Percentiles rank a stretch among this genome's conserved stretches.
phyloP scores from a whole-genome alignment of 108 stramenopile genomes.

The Skeletonema grethae region DNA sequence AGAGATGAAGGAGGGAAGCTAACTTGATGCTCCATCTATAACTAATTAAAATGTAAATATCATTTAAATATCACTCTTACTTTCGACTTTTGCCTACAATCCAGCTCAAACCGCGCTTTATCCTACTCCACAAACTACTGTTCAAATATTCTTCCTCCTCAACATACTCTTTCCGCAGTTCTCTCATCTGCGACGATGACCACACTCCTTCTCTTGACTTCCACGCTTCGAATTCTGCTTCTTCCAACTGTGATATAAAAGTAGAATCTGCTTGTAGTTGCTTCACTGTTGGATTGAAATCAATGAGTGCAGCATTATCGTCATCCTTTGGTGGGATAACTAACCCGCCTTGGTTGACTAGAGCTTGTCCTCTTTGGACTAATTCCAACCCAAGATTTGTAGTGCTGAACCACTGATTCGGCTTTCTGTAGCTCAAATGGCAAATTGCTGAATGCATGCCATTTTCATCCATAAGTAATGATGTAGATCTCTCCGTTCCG shows the following conservation, averaged over 20 bases:
- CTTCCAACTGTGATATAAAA: slow-evolving; percentile 62
- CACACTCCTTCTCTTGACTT: slow-evolving; percentile 68
- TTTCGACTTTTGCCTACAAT: neutral
- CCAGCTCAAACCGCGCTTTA: neutral
- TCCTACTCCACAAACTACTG: neutral
- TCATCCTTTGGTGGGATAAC: slow-evolving; percentile 9
- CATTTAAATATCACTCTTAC: neutral
- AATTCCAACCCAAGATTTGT: slow-evolving; percentile 42
- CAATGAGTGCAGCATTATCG: slow-evolving; percentile 17
- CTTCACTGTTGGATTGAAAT: slow-evolving; percentile 57
- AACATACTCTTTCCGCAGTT: slow-evolving; percentile 47
- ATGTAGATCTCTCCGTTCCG: neutral
- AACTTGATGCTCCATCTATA: too few relatives aligned
- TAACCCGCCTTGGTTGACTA: slow-evolving; percentile 5
- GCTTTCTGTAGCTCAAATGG: slow-evolving; percentile 49
- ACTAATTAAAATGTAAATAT: too few relatives aligned
- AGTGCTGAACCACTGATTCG: slow-evolving; percentile 45
- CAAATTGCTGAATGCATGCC: slow-evolving; percentile 57
- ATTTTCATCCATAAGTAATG: neutral
- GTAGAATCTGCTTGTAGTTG: slow-evolving; percentile 63
- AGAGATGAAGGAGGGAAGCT: neutral
- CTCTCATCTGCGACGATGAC: slow-evolving; percentile 50
- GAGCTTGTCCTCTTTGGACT: slow-evolving; percentile 33
- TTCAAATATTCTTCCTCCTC: slow-evolving; percentile 25
- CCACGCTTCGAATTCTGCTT: slow-evolving; percentile 62